phyloP scores from a whole-genome alignment of 768 basidiomycete genomes.

The Podaxis mareebaensis region DNA sequence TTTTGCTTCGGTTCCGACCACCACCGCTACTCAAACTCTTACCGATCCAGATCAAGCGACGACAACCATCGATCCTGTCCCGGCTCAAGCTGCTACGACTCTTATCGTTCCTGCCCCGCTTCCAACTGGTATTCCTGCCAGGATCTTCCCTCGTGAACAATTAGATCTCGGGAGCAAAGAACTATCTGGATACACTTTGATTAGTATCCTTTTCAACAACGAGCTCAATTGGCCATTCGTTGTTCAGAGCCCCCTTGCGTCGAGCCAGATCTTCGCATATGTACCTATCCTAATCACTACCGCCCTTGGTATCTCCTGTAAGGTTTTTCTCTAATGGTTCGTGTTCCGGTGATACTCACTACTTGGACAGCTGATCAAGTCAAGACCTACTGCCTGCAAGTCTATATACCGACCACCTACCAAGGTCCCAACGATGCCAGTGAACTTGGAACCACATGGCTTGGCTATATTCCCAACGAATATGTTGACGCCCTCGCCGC shows the following conservation, averaged over 20 bases:
- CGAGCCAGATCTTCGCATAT: slow-evolving; percentile 78
- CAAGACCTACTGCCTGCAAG: slow-evolving; percentile 59
- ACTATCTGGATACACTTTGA: slow-evolving; percentile 43
- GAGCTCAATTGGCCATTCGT: slow-evolving; percentile 73
- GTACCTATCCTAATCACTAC: slow-evolving; percentile 47
- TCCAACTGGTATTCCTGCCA: slow-evolving; percentile 59
- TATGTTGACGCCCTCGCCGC: slow-evolving; percentile 61
- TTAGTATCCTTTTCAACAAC: slow-evolving; percentile 65
- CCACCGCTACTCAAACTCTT: slow-evolving; percentile 28
- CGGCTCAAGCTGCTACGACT: slow-evolving; percentile 21
- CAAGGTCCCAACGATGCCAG: slow-evolving; percentile 42
- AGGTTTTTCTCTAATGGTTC: slow-evolving; percentile 17
- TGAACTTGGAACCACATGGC: slow-evolving; percentile 66
- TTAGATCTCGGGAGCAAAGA: slow-evolving; percentile 25
- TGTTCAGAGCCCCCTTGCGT: slow-evolving; percentile 51
- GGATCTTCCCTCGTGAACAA: slow-evolving; percentile 51
- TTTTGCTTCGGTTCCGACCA: slow-evolving; percentile 33
- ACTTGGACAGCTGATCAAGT: slow-evolving; percentile 32
- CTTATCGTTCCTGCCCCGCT: slow-evolving; percentile 39
- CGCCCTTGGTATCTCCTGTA: slow-evolving; percentile 34
- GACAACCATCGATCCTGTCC: slow-evolving; percentile 27
- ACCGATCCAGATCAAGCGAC: slow-evolving; percentile 47
- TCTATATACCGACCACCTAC: slow-evolving; percentile 65
- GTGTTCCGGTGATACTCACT: neutral
- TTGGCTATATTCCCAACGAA: slow-evolving; percentile 63